Conservation (phyloP, 2,329 filamentous ascomycete species). For the Davidsoniella eucalypti region DNA sequence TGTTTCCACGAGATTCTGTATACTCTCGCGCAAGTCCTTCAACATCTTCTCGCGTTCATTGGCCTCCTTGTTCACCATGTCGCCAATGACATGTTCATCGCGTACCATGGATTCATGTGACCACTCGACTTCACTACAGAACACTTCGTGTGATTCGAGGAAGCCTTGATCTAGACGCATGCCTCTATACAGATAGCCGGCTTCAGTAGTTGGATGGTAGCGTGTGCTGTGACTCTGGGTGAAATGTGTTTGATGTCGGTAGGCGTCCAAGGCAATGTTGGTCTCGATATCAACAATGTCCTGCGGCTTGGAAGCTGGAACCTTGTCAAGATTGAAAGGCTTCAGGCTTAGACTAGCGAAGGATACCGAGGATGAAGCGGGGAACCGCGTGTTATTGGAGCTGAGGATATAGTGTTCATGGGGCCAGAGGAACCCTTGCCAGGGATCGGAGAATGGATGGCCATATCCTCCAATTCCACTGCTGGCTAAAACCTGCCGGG, state of each 20-base stretch:
- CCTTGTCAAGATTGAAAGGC: background rate
- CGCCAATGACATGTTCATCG: background rate
- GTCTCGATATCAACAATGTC: background rate
- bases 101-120: background rate
- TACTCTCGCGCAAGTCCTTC: no score
- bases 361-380: background rate
- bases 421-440: background rate
- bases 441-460: background rate
- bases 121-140: background rate
- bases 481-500: background rate
- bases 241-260: background rate
- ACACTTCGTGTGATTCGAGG: background rate
- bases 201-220: no score
- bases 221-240: background rate
- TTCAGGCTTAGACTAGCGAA: background rate
- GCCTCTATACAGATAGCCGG: background rate
- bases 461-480: no score
- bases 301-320: background rate
- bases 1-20: no score
- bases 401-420: background rate
- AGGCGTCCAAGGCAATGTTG: background rate
- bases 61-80: background rate
- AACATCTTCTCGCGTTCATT: background rate
- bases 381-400: background rate
- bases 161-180: background rate